phyloP scores from a whole-genome alignment of 2,329 filamentous ascomycete genomes.

The Aureobasidium sp. region DNA sequence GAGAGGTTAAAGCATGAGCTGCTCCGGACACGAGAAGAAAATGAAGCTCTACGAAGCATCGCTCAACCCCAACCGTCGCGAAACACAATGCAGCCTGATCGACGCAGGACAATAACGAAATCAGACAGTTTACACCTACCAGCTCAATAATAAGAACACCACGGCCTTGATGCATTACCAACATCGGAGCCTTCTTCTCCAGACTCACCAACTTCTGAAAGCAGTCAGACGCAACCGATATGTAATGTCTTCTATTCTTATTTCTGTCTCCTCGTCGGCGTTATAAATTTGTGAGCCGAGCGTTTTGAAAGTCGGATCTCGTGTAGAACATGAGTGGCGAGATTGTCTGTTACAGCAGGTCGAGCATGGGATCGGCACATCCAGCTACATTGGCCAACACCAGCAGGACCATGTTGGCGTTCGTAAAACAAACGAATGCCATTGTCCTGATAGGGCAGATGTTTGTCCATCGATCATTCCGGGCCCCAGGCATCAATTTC shows the following conservation, averaged over 20 bases:
- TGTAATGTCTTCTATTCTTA: background rate
- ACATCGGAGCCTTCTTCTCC: background rate
- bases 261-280: background rate
- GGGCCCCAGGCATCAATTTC: background rate
- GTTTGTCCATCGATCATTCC: background rate
- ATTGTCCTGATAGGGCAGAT: background rate
- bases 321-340: background rate
- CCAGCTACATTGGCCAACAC: background rate
- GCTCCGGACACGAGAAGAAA: slow-evolving; percentile 78
- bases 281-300: background rate
- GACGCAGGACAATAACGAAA: background rate
- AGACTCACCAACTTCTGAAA: background rate
- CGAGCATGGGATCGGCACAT: background rate
- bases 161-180: background rate
- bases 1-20: slow-evolving; percentile 77
- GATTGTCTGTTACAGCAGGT: background rate
- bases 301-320: background rate
- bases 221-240: background rate
- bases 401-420: background rate
- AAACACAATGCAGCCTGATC: background rate
- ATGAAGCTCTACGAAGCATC: slow-evolving; percentile 59
- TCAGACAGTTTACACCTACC: background rate
- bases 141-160: background rate
- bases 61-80: background rate
- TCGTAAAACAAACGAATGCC: background rate